Base-by-base conservation (phyloP, 495 filamentous ascomycete genomes). In the Penicillium malachiteum region DNA sequence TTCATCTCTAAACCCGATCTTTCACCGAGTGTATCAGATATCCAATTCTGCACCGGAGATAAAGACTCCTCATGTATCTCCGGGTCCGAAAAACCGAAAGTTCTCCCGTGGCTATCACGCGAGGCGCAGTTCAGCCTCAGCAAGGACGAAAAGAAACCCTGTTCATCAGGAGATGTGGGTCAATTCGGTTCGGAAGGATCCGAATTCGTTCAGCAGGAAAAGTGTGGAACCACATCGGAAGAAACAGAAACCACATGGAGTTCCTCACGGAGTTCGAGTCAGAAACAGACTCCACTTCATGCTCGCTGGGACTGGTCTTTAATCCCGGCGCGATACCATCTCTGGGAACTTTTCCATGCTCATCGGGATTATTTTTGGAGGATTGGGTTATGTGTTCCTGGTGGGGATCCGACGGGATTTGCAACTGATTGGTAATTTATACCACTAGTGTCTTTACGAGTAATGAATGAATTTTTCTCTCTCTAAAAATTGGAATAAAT, bases 291-390 rank as follows among this genome's bases (percentile, higher is more conserved):
- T 13, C 18, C 62, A 6, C 61, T 69, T 26, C 21, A 4, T 26
- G 21, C 21, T 1, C 21, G 48, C 6, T 58, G 62, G 51, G 55
- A 68, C 13, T 73, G 77, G 57, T 71, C 73, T 50, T 57, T 71
- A 26, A 68, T 92, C 16, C 88, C 89, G 13, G 68, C 80, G 9
- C 72, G 84, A 43, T 86, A 85, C 59, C 86, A 86, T 66, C 78
- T 92, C 9, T 94, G 95, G 90, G 84, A 96, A 74, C 73, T 96
- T n/a, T 88, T 97, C 68, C 92, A 91, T 74, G 87, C 92, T 13
- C 94, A 98, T 75, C 78, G 94, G 50, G 94, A 98, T 71, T 98
- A 98, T 66, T 98, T 98, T 68, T 94, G 91, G 88, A 74, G 94
- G 33, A 64, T 98, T 55, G 94, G 94, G 0, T 72, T 97, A 41